Evolutionary conservation across 306 rosid species (phyloP).

Genomic region (Cucurbita ficifolia): DNA sequence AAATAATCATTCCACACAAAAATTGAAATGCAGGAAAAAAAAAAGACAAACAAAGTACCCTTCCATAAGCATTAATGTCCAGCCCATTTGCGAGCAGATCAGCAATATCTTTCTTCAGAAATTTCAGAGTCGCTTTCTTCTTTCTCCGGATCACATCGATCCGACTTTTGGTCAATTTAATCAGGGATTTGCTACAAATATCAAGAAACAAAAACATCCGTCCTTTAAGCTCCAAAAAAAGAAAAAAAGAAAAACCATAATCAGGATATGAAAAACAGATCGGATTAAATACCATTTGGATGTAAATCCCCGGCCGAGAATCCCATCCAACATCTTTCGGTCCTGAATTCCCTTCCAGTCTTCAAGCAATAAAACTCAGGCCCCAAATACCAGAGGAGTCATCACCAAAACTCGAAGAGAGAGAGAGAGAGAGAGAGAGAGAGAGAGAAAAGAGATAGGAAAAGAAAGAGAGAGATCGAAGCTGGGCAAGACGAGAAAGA

Average conservation of each 20-base stretch:
- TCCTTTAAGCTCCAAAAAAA: background rate
- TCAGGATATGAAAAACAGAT: slow-evolving; percentile 7
- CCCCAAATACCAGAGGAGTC: slow-evolving; percentile 13
- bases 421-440: background rate
- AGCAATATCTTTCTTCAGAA: slow-evolving; percentile 72
- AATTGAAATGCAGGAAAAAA: background rate
- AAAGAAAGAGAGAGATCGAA: slow-evolving; percentile 15
- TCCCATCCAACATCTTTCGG: slow-evolving; percentile 59
- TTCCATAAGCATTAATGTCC: slow-evolving; percentile 65
- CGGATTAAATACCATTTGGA: slow-evolving; percentile 51
- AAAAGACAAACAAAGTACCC: slow-evolving; percentile 26
- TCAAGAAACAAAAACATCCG: background rate
- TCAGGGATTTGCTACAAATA: slow-evolving; percentile 50
- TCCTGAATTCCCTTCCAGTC: slow-evolving; percentile 12
- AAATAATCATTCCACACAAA: background rate
- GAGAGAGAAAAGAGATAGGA: background rate
- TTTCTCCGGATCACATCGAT: slow-evolving; percentile 87
- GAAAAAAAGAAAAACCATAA: background rate
- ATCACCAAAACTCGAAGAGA: slow-evolving; percentile 13
- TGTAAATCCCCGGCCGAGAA: slow-evolving; percentile 76
- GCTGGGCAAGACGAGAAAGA: background rate
- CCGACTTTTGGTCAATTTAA: slow-evolving; percentile 72
- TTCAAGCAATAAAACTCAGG: slow-evolving; percentile 12
- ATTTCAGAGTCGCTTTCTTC: slow-evolving; percentile 88
- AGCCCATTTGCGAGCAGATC: slow-evolving; percentile 71